A percentile compares a stretch with the other conserved stretches of the same genome.
Conservation (phyloP, 176 grass and related monocot genomes). For the Chrysopogon serrulatus region DNA sequence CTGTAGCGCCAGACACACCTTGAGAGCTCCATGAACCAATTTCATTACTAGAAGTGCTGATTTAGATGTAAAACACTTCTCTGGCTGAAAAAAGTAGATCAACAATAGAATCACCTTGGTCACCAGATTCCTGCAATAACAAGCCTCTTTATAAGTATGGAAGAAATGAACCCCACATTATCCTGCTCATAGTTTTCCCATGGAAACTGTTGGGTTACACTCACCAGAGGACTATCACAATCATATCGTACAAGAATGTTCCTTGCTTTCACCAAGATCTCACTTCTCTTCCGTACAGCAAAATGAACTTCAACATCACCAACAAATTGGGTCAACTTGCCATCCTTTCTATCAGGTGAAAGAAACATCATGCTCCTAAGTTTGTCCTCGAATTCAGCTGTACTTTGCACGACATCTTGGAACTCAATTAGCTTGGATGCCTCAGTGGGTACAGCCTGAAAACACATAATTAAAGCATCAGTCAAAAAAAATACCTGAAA, state of each 20-base stretch:
- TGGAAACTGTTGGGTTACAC: constrained; percentile 27
- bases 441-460: constrained; percentile 88
- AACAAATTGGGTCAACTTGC: constrained; percentile 85
- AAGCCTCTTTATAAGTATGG: constrained; percentile 20
- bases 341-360: constrained; percentile 64
- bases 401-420: constrained; percentile 80
- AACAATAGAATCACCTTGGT: constrained; percentile 47
- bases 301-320: constrained; percentile 96
- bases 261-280: constrained; percentile 87
- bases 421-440: constrained; percentile 85
- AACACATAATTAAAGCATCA: constrained; percentile 24
- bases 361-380: constrained; percentile 78
- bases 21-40: constrained; percentile 83
- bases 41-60: constrained; percentile 71
- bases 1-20: constrained; percentile 48
- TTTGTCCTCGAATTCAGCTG: constrained; percentile 67
- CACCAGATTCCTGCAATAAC: constrained; percentile 43
- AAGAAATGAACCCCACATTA: constrained; percentile 26
- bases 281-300: constrained; percentile 85
- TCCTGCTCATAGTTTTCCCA: constrained; percentile 1
- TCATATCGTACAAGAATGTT: constrained; percentile 67
- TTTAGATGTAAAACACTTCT: constrained; percentile 77
- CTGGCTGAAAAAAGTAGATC: constrained; percentile 89
- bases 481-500: not conserved
- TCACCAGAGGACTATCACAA: constrained; percentile 60